These are phyloP conservation scores for Colletotrichum filicis DNA, from an alignment of 2,329 filamentous ascomycete species.

Conservation along the genomic window DNA sequence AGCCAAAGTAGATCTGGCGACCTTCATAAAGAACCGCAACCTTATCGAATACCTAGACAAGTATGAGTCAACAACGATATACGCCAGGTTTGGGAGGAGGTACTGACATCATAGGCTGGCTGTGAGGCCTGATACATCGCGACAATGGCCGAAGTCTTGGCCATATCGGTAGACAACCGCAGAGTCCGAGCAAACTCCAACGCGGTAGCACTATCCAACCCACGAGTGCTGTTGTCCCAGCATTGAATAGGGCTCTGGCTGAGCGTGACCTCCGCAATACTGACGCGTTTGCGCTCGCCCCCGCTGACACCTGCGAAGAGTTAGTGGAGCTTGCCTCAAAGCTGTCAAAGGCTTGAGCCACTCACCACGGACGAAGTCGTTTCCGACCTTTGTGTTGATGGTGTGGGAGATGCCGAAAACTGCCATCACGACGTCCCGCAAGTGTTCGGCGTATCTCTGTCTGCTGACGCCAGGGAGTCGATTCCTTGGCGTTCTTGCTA, in stretches of 20 bases:
- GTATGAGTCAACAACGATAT: constrained; percentile 67
- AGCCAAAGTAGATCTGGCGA: constrained; percentile 75
- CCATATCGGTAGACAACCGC: constrained; percentile 40
- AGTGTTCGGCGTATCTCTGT: constrained; percentile 59
- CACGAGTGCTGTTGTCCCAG: constrained; percentile 61
- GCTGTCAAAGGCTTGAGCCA: too few relatives aligned
- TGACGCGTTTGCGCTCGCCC: constrained; percentile 59
- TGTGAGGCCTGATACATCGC: constrained; percentile 71
- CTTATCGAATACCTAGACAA: constrained; percentile 68
- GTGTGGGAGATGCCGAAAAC: constrained; percentile 65
- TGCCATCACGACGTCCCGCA: constrained; percentile 65
- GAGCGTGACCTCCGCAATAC: constrained; percentile 47
- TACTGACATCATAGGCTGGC: constrained; percentile 59
- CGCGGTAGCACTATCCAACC: constrained; percentile 44
- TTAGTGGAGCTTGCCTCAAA: too few relatives aligned
- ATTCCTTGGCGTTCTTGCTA: constrained; percentile 54
- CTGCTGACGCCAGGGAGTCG: constrained; percentile 66
- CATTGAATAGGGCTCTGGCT: constrained; percentile 42
- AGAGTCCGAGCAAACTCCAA: constrained; percentile 39
- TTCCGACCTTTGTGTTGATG: constrained; percentile 62
- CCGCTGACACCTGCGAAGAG: constrained; percentile 54
- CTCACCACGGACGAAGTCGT: constrained; percentile 60
- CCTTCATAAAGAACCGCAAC: constrained; percentile 74
- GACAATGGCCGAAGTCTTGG: constrained; percentile 37
- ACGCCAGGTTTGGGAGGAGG: constrained; percentile 47